These are phyloP conservation scores for Lecanicillium sp. DNA, from an alignment of 2,329 filamentous ascomycete species.

Conservation along the genomic window DNA sequence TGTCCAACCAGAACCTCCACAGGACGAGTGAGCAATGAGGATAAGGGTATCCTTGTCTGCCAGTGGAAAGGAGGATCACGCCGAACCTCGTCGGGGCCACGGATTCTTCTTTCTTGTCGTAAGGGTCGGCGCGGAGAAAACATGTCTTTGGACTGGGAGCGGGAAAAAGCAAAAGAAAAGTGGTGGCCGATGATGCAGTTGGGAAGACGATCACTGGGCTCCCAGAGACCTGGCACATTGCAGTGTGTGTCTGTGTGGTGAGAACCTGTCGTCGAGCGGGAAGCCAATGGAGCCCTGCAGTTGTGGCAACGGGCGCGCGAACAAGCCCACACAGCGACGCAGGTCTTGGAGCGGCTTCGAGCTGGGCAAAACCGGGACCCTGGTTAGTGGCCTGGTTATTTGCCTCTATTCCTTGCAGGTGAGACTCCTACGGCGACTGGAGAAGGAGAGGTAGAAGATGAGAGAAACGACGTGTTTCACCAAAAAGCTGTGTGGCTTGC, in stretches of 20 bases:
- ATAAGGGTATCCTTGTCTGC: background rate
- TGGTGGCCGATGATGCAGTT: background rate
- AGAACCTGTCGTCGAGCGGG: background rate
- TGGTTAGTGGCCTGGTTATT: too few relatives aligned
- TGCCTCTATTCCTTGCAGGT: background rate
- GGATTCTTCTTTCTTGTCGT: background rate
- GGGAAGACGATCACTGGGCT: background rate
- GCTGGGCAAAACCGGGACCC: too few relatives aligned
- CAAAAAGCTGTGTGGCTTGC: conserved; percentile 9
- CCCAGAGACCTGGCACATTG: too few relatives aligned
- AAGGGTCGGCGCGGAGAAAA: background rate
- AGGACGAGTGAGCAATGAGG: background rate
- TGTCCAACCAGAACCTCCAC: too few relatives aligned
- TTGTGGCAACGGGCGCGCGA: conserved; percentile 6
- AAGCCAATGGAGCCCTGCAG: conserved; percentile 10
- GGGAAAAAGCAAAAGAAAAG: background rate
- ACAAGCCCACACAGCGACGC: background rate
- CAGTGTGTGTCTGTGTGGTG: conserved; percentile 4
- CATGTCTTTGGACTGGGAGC: background rate
- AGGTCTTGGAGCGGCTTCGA: background rate
- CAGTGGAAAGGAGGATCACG: background rate
- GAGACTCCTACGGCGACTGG: background rate
- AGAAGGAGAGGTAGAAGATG: too few relatives aligned
- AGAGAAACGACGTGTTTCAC: too few relatives aligned
- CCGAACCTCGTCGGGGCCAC: background rate